Conservation (phyloP, 163 green algal genomes). For the Prototheca wickerhamii region DNA sequence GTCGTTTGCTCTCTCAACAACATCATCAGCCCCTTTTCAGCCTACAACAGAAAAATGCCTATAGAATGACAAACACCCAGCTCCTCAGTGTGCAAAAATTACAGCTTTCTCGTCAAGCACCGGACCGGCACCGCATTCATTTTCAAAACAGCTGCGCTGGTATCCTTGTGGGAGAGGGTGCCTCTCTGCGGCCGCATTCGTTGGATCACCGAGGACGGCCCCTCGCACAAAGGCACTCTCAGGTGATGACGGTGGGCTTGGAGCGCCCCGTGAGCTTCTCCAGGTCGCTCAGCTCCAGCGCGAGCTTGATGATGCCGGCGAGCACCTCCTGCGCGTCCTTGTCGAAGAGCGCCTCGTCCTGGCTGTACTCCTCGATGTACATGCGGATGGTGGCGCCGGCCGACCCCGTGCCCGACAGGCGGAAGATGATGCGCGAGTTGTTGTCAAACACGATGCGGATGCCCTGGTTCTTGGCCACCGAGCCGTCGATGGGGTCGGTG, state of each 20-base stretch:
- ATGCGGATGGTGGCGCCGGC: conserved; percentile 86
- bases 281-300: conserved; percentile 48
- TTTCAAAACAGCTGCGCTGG: too few relatives aligned
- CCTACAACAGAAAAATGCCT: too few relatives aligned
- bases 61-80: too few relatives aligned
- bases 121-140: too few relatives aligned
- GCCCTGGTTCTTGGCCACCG: conserved; percentile 86
- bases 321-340: conserved; percentile 32
- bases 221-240: too few relatives aligned
- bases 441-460: conserved; percentile 94
- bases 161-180: too few relatives aligned
- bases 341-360: conserved; percentile 50
- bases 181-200: too few relatives aligned
- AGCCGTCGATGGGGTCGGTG: conserved; percentile 95
- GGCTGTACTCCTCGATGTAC: conserved; percentile 98
- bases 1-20: too few relatives aligned
- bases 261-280: conserved; percentile 87
- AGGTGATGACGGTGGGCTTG: conserved; percentile 97
- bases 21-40: too few relatives aligned
- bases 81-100: too few relatives aligned
- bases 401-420: conserved; percentile 75
- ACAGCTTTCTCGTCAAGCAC: too few relatives aligned
- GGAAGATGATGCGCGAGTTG: conserved; percentile 94
- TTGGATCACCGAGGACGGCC: too few relatives aligned
- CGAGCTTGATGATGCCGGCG: conserved; percentile 38